Evolutionary conservation across 2,329 filamentous ascomycete genomes (phyloP).

Genomic region (Paraconiothyrium sp.): DNA sequence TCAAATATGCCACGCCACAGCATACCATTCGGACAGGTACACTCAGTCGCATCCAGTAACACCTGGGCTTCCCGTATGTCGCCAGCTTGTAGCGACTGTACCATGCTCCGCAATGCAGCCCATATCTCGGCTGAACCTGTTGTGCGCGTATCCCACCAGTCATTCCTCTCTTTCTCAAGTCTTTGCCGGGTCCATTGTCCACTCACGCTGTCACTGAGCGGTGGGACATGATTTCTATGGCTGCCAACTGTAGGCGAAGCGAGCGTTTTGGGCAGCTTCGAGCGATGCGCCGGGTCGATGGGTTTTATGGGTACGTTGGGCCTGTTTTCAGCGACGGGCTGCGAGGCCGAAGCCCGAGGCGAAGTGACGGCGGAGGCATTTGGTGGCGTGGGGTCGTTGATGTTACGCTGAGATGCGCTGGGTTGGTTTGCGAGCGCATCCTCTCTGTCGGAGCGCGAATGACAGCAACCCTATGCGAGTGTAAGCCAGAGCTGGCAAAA

Average conservation of each 20-base stretch:
- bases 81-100: conserved; percentile 71
- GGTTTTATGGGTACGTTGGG: conserved; percentile 40
- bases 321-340: conserved; percentile 18
- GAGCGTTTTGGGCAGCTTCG: conserved; percentile 40
- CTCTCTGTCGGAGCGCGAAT: conserved; percentile 15
- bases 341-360: conserved; percentile 30
- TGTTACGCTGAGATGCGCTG: conserved; percentile 38
- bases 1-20: conserved; percentile 56
- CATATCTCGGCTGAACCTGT: conserved; percentile 81
- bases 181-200: conserved; percentile 64
- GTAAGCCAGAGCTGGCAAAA: conserved; percentile 1
- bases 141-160: conserved; percentile 92
- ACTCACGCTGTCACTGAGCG: conserved; percentile 32
- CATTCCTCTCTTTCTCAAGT: conserved; percentile 75
- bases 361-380: conserved; percentile 28
- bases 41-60: conserved; percentile 78
- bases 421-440: conserved; percentile 12
- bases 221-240: conserved; percentile 28
- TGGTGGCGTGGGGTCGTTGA: conserved; percentile 36
- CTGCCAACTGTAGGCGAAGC: conserved; percentile 28
- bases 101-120: conserved; percentile 74
- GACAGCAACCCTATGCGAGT: conserved; percentile 19
- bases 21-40: conserved; percentile 56
- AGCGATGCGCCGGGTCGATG: conserved; percentile 36
- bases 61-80: conserved; percentile 70